A percentile compares a stretch with the other conserved stretches of the same genome.
Evolutionary conservation across 1,284 basidiomycete species (phyloP).

Genomic region (Tylopilus sp.): DNA sequence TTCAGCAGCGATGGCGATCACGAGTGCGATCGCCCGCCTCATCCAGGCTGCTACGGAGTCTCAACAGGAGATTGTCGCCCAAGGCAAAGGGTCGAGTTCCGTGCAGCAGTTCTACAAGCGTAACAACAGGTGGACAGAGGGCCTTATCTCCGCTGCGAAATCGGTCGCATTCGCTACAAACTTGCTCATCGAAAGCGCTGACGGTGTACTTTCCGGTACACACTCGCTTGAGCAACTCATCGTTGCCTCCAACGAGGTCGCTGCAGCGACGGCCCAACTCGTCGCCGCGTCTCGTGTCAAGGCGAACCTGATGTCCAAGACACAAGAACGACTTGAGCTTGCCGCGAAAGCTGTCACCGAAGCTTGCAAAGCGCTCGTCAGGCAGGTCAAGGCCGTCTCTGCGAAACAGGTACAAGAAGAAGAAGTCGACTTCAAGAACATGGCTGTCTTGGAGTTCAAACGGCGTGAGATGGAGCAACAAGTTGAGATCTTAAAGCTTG

Average conservation of each 20-base stretch:
- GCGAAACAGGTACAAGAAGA: constrained; percentile 81
- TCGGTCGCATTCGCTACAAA: constrained; percentile 98
- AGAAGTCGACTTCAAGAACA: constrained; percentile 84
- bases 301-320: constrained; percentile 97
- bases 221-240: constrained; percentile 98
- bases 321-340: constrained; percentile 92
- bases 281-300: constrained; percentile 98
- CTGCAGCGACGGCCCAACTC: constrained; percentile 94
- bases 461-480: constrained; percentile 98
- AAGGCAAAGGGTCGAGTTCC: constrained; percentile 89
- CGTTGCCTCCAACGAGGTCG: constrained; percentile 98
- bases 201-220: constrained; percentile 94
- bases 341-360: constrained; percentile 98
- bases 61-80: constrained; percentile 96
- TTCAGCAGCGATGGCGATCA: constrained; percentile 90
- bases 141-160: constrained; percentile 96
- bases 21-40: constrained; percentile 89
- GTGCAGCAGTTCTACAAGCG: constrained; percentile 99
- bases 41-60: constrained; percentile 97
- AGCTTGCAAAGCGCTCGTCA: constrained; percentile 96
- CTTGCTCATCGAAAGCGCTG: constrained; percentile 94
- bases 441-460: constrained; percentile 97
- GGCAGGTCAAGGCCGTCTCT: constrained; percentile 94
- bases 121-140: constrained; percentile 99
- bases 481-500: constrained; percentile 94